phyloP scores from a whole-genome alignment of 345 rosid species.

The Toxicodendron radicans region DNA sequence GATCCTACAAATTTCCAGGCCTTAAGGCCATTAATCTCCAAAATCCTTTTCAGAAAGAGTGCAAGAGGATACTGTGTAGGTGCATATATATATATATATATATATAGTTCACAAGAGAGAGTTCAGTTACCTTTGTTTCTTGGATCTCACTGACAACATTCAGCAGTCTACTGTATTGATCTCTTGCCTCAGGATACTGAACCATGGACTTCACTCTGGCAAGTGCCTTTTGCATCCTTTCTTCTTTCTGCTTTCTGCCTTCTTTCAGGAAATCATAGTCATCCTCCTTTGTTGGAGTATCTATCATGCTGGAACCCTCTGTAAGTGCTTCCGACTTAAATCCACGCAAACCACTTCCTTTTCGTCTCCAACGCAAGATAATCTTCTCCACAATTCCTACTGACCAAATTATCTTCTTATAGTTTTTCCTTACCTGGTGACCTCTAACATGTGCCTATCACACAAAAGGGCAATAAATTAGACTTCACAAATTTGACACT shows the following conservation, averaged over 20 bases:
- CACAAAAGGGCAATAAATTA: slow-evolving; percentile 18
- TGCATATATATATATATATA: too few species aligned
- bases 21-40: too few species aligned
- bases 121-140: slow-evolving; percentile 61
- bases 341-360: slow-evolving; percentile 88
- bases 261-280: slow-evolving; percentile 81
- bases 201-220: slow-evolving; percentile 92
- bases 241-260: slow-evolving; percentile 89
- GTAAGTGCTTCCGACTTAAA: slow-evolving; percentile 61
- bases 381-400: slow-evolving; percentile 91
- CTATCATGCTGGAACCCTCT: slow-evolving; percentile 41
- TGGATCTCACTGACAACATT: slow-evolving; percentile 78
- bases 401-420: slow-evolving; percentile 81
- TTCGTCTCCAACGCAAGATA: slow-evolving; percentile 93
- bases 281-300: slow-evolving; percentile 52
- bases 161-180: slow-evolving; percentile 74
- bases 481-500: slow-evolving; percentile 9
- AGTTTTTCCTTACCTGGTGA: slow-evolving; percentile 82
- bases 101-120: background rate
- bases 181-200: slow-evolving; percentile 87
- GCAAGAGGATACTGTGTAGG: too few species aligned
- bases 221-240: slow-evolving; percentile 75
- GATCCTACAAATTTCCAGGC: background rate
- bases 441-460: slow-evolving; percentile 92
- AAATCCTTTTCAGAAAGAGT: too few species aligned